phyloP scores from a whole-genome alignment of 177 flowering plant genomes.

The Vitis hybrid region DNA sequence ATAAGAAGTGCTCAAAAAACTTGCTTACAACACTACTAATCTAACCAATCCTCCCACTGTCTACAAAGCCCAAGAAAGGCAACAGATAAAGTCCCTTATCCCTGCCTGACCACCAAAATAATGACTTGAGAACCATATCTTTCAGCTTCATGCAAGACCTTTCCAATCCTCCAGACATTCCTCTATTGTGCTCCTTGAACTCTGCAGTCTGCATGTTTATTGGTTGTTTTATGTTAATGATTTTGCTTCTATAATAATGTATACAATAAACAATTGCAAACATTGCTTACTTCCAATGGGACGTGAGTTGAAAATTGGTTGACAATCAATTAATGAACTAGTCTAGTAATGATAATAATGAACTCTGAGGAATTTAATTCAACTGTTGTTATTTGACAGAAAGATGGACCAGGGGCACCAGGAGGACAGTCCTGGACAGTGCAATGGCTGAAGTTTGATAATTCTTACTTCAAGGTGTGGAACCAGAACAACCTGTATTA shows the following conservation, averaged over 20 bases:
- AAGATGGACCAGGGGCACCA: slow-evolving; percentile 98
- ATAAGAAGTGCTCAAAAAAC: too few relatives aligned
- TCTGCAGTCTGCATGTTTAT: neutral
- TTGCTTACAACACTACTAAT: too few relatives aligned
- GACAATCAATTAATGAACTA: too few relatives aligned
- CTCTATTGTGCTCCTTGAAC: too few relatives aligned
- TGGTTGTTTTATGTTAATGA: neutral
- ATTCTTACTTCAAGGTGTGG: slow-evolving; percentile 87
- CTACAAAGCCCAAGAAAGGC: too few relatives aligned
- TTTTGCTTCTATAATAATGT: neutral
- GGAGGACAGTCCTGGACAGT: slow-evolving; percentile 99
- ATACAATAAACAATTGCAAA: neutral
- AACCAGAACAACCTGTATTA: neutral
- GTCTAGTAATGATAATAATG: neutral
- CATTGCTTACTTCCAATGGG: neutral
- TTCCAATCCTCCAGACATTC: too few relatives aligned
- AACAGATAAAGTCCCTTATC: too few relatives aligned
- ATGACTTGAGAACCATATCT: too few relatives aligned
- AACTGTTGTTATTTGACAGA: slow-evolving; percentile 46
- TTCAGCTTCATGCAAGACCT: too few relatives aligned
- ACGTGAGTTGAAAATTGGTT: too few relatives aligned
- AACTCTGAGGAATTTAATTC: neutral
- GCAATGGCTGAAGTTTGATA: slow-evolving; percentile 96
- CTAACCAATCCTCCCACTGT: too few relatives aligned
- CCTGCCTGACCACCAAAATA: too few relatives aligned